Evolutionary conservation across 192 early-diverging fungal genomes (phyloP), one percentile per base, ranked within the genome.

Genomic region (Mortierella claussenii): DNA sequence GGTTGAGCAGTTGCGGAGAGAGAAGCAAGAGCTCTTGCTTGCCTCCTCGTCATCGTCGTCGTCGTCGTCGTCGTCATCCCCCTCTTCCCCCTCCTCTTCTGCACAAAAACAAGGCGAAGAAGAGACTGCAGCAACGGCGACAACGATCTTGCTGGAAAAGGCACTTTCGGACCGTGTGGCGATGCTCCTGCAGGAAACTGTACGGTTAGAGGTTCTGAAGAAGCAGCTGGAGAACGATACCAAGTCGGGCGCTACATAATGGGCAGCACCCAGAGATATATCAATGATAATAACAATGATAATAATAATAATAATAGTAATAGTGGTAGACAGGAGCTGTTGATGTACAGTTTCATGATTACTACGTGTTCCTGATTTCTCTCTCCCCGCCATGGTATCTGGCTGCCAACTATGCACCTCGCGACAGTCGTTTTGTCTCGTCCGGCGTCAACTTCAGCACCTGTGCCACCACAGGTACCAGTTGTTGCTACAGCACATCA

Each of bases 401-500:
- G 3, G 33, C n/a, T 2, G 8, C 18, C 28, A 1, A n/a, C 49
- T 57, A 67, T 55, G 73, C 63, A 17, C 73, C 64, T 33, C 64
- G 55, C 4, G 73, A 66, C 12, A 86, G 60, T n/a, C 88, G 80
- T 55, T 83, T 88, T 9, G 85, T 61, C 73, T 93, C 92, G 18
- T 93, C 90, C 0, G 89, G 89, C 23, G 89, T 83, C 52, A 93
- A 84, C 34, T 85, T 83, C 17, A 93, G 56, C 40, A 93, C 68
- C 83, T 89, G 90, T 0, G 82, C 82, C 12, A 93, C 51, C 2
- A 91, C 90, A 20, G 86, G 87, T 5, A 93, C 78, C 63, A 93
- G 68, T 79, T 91, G 90, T 59, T 76, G 70, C 82, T 83, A 65
- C 46, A 20, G 30, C 0, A 30, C 47, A 54, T 5, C 26, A 60